A percentile compares a stretch with the other conserved stretches of the same genome.
These are phyloP conservation scores for Wickerhamomyces canadensis DNA, from an alignment of 805 yeast species.

Conservation along the genomic window DNA sequence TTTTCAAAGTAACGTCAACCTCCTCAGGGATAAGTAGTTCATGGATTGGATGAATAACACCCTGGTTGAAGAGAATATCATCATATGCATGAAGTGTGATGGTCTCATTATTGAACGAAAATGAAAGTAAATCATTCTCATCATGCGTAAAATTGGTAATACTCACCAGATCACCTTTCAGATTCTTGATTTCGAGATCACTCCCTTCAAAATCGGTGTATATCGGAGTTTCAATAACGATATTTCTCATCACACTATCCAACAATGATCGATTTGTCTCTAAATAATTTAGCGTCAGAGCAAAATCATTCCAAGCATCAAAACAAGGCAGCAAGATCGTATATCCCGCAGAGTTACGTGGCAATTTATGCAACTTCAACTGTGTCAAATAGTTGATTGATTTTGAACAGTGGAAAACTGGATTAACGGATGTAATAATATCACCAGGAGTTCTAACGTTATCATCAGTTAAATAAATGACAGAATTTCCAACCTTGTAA, in stretches of 20 bases:
- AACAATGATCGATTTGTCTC: constrained; percentile 46
- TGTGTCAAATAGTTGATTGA: constrained; percentile 54
- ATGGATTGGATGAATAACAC: constrained; percentile 72
- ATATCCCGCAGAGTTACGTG: constrained; percentile 57
- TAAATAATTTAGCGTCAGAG: constrained; percentile 55
- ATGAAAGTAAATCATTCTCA: constrained; percentile 14
- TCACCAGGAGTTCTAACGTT: constrained; percentile 59
- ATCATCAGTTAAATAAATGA: constrained; percentile 60
- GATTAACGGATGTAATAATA: constrained; percentile 60
- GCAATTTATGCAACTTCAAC: constrained; percentile 45
- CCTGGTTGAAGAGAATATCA: constrained; percentile 75
- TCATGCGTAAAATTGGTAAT: constrained; percentile 11
- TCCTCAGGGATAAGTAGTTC: constrained; percentile 51
- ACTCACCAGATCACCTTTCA: constrained; percentile 23
- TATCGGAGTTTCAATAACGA: constrained; percentile 56
- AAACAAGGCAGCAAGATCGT: constrained; percentile 77
- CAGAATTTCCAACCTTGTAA: constrained; percentile 51
- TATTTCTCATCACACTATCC: constrained; percentile 46
- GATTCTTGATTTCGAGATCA: constrained; percentile 23
- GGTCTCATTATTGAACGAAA: constrained; percentile 19
- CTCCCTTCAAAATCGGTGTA: constrained; percentile 54
- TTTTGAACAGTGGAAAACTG: constrained; percentile 55
- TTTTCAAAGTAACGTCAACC: constrained; percentile 45
- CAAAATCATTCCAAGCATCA: constrained; percentile 61
- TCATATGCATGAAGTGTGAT: constrained; percentile 31